Conservation (phyloP, 1,284 basidiomycete species). For the Puccinia hordei region DNA sequence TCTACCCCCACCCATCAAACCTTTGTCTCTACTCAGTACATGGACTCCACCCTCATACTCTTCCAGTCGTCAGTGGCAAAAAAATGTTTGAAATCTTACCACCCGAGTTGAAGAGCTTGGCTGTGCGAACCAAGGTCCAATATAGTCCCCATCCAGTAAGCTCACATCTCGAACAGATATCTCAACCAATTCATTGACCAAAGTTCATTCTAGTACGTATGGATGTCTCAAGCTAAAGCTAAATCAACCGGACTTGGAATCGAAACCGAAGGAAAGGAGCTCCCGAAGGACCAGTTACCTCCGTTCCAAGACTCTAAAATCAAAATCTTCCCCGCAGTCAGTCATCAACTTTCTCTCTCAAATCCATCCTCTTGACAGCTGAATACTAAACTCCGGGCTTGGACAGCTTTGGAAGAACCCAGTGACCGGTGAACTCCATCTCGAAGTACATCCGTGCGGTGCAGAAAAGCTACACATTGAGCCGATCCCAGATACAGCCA, state of each 20-base stretch:
- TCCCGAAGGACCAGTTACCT: constrained; percentile 69
- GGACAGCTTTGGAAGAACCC: constrained; percentile 79
- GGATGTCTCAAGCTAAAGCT: constrained; percentile 74
- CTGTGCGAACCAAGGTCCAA: constrained; percentile 71
- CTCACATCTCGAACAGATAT: neutral
- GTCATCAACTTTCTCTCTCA: constrained; percentile 54
- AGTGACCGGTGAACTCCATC: constrained; percentile 71
- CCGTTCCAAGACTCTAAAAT: constrained; percentile 72
- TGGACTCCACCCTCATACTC: neutral
- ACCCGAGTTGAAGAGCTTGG: constrained; percentile 74
- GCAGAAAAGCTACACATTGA: constrained; percentile 62
- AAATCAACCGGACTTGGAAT: constrained; percentile 76
- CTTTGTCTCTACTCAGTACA: neutral
- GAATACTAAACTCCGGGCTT: neutral
- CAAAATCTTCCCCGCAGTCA: constrained; percentile 71
- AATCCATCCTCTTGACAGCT: neutral
- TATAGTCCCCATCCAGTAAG: constrained; percentile 61
- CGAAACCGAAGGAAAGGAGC: constrained; percentile 72
- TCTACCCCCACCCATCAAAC: neutral
- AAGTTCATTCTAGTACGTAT: constrained; percentile 12
- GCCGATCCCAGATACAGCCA: constrained; percentile 68
- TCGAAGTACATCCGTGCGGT: constrained; percentile 64
- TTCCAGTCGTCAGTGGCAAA: constrained; percentile 66
- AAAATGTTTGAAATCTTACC: constrained; percentile 83
- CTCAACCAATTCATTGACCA: neutral